Conservation (phyloP, 345 rosid genomes). For the Gossypium anomalum region DNA sequence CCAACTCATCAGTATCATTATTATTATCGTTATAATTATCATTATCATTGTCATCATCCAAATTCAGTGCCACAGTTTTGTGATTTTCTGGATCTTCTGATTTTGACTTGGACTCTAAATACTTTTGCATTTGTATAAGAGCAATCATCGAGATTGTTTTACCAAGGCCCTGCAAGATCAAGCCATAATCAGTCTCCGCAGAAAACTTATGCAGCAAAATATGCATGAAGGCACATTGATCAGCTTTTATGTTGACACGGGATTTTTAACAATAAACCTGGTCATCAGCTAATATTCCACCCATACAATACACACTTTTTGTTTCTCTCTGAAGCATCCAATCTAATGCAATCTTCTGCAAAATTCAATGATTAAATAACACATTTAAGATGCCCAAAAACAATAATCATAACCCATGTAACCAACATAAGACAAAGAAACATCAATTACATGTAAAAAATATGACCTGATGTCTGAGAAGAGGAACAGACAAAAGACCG, state of each 20-base stretch:
- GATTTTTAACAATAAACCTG: slow-evolving; percentile 50
- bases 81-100: slow-evolving; percentile 37
- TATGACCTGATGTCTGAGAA: slow-evolving; percentile 87
- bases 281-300: slow-evolving; percentile 99
- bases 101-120: slow-evolving; percentile 48
- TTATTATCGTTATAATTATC: not conserved
- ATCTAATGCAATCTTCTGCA: slow-evolving; percentile 91
- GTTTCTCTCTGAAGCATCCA: slow-evolving; percentile 97
- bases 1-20: slow-evolving; percentile 31
- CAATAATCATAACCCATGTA: not conserved
- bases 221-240: slow-evolving; percentile 5
- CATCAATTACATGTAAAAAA: slow-evolving; percentile 17
- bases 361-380: slow-evolving; percentile 23
- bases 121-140: slow-evolving; percentile 76
- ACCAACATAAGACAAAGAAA: slow-evolving; percentile 6
- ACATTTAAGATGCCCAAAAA: not conserved
- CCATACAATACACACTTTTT: slow-evolving; percentile 71
- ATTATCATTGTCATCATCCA: slow-evolving; percentile 53
- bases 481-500: slow-evolving; percentile 81
- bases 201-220: not conserved
- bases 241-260: not conserved
- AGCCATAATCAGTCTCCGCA: slow-evolving; percentile 9
- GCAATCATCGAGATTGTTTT: slow-evolving; percentile 95
- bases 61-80: slow-evolving; percentile 65
- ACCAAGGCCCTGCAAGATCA: slow-evolving; percentile 79